phyloP scores from a whole-genome alignment of 2,329 filamentous ascomycete genomes.

The Cladobotryum protrusum region DNA sequence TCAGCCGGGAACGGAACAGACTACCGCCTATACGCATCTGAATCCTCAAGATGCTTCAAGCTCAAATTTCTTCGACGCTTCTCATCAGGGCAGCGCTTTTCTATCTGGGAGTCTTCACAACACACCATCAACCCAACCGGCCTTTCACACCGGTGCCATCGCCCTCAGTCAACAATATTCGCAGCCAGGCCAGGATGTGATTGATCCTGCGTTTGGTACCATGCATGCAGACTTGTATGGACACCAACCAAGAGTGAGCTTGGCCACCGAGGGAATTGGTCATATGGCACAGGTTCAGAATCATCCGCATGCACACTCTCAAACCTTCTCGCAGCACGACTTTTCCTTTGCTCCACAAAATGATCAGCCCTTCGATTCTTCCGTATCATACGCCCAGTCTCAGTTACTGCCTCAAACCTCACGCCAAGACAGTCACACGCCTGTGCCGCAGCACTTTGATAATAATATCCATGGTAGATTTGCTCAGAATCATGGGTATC shows the following conservation, averaged over 20 bases:
- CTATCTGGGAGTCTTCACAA: conserved; percentile 24
- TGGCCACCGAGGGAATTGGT: conserved; percentile 13
- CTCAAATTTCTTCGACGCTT: conserved; percentile 30
- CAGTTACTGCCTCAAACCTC: conserved; percentile 28
- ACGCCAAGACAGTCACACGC: conserved; percentile 28
- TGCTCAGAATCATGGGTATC: conserved; percentile 20
- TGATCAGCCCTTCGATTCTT: conserved; percentile 27
- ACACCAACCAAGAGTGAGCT: conserved; percentile 29
- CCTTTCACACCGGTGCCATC: conserved; percentile 26
- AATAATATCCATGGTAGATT: conserved; percentile 25
- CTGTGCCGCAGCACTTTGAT: conserved; percentile 26
- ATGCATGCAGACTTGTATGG: conserved; percentile 33
- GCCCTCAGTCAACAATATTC: conserved; percentile 29
- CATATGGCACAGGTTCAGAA: conserved; percentile 25
- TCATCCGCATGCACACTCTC: conserved; percentile 26
- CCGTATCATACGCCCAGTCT: conserved; percentile 25
- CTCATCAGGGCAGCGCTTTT: conserved; percentile 28
- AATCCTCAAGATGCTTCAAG: conserved; percentile 25
- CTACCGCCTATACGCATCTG: conserved; percentile 26
- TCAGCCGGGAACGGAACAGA: conserved; percentile 29
- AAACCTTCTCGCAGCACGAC: conserved; percentile 27
- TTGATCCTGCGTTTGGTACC: conserved; percentile 32
- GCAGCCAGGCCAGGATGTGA: conserved; percentile 28
- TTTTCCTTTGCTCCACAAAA: conserved; percentile 29
- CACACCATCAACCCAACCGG: conserved; percentile 22